Evolutionary conservation across 495 filamentous ascomycete species (phyloP), one percentile per base, ranked within the genome.

Genomic region (Letharia lupina): DNA sequence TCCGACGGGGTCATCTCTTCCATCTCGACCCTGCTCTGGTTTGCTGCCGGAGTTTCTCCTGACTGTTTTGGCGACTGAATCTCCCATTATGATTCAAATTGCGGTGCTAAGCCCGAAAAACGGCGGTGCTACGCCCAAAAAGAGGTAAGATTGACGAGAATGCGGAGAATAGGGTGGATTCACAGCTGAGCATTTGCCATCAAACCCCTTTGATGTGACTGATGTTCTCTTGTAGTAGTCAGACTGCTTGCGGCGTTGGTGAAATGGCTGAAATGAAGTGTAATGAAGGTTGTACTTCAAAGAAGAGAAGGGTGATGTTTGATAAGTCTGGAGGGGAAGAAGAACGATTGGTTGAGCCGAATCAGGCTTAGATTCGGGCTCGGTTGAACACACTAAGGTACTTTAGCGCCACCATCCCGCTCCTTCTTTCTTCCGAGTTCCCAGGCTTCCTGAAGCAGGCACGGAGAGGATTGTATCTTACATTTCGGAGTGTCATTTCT

Each of bases 1-100:
- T 76, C 60, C 65, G 58, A 39, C 44, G 1, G 64, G 37, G n/a
- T 59, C 64, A 66, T 60, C 58, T 48, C 33, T 61, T 31, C 45
- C 64, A 39, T 42, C 40, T 9, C 35, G 42, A 31, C 35, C 57
- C 23, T 54, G 57, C 18, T 33, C 57, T 16, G 64, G 20, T n/a
- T 16, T 66, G 5, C 44, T 33, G 31, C 44, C 31, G 3, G 31
- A 47, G 28, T 4, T 28, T 48, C 18, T 59, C 12, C 2, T 45
- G 41, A 16, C 41, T 39, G 37, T 1, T 23, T 40, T 65, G 54
- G 16, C 28, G 31, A 45, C n/a, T 35, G 52, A 15, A 13, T 45
- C 63, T 15, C 31, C 63, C 63, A 65, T 65, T 1, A 31, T 28
- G 41, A 56, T 16, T 16, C 31, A 35, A 47, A 7, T n/a, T 45